Evolutionary conservation across 2,329 filamentous ascomycete genomes (phyloP), one percentile per base, ranked within the genome.

Genomic region (Apiospora saccharicola): DNA sequence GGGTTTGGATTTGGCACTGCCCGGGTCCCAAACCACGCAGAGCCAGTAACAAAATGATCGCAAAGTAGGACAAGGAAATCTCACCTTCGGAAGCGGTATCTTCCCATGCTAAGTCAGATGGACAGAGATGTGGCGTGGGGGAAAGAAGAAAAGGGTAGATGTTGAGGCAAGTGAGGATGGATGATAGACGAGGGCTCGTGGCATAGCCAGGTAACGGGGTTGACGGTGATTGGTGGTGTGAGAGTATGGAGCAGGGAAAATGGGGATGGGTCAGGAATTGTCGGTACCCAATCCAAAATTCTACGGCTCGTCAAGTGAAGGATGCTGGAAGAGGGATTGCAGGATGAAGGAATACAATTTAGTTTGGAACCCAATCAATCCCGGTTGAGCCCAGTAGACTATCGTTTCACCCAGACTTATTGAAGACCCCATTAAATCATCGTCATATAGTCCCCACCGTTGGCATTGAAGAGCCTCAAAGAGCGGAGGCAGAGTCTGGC

Each of bases 271-370:
- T 22, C 57, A 64, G 19, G 19, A 64, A 64, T 41, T 14, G 13
- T n/a, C 34, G 34, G 57, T n/a, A 61, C 53, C 26, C 53, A 61
- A 61, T 37, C 53, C 16, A 30, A 34, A 61, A 37, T 61, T 37
- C 26, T 37, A n/a, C 53, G 16, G 30, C 46, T n/a, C 46, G 46
- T 22, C 46, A 49, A n/a, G 57, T n/a, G 57, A 8, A n/a, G 53
- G 53, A 41, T 61, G 53, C 53, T 19, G 53, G 30, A n/a, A n/a
- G 30, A 41, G 57, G 57, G 41, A 64, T 41, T 12, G 57, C 57
- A 64, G 57, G 57, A 64, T 64, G 57, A n/a, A 64, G 57, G 57
- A 41, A 41, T 41, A 41, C 57, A 41, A 41, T 64, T 64, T 64
- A 41, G 57, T 22, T 64, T 64, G 34, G 34, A 41, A 64, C 41